phyloP scores from a whole-genome alignment of 345 rosid species.

The Populus pruinosa region DNA sequence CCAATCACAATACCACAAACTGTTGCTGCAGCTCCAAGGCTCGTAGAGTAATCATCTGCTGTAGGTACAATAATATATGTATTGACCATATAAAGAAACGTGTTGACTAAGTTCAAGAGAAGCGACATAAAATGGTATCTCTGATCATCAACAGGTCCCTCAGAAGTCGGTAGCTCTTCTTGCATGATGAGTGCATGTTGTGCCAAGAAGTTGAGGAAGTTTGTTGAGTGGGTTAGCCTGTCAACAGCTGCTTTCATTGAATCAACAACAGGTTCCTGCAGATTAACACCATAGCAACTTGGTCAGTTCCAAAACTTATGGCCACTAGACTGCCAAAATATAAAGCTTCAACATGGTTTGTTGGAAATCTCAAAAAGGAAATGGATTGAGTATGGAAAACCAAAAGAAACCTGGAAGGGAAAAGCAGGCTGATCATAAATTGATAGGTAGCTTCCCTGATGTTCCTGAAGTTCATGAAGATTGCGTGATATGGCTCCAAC shows the following conservation, averaged over 20 bases:
- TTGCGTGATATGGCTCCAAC: conserved; percentile 97
- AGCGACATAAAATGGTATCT: conserved; percentile 86
- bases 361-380: background rate
- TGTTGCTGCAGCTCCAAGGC: conserved; percentile 65
- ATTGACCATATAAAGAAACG: conserved; percentile 62
- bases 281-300: conserved; percentile 17
- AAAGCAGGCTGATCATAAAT: conserved; percentile 89
- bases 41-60: background rate
- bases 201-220: conserved; percentile 81
- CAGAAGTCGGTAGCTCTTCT: conserved; percentile 86
- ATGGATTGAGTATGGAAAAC: conserved; percentile 9
- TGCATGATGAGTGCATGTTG: conserved; percentile 97
- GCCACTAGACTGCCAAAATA: background rate
- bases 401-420: conserved; percentile 66
- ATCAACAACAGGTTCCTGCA: conserved; percentile 86
- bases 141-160: conserved; percentile 64
- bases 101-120: conserved; percentile 43
- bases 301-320: background rate
- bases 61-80: conserved; percentile 1
- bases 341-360: background rate
- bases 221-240: conserved; percentile 76
- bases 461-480: conserved; percentile 95
- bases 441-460: conserved; percentile 89
- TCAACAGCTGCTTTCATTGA: conserved; percentile 80
- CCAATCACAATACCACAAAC: conserved; percentile 98